Evolutionary conservation across 352 stramenopile genomes (phyloP).

Genomic region (Globisporangium apiculatum): DNA sequence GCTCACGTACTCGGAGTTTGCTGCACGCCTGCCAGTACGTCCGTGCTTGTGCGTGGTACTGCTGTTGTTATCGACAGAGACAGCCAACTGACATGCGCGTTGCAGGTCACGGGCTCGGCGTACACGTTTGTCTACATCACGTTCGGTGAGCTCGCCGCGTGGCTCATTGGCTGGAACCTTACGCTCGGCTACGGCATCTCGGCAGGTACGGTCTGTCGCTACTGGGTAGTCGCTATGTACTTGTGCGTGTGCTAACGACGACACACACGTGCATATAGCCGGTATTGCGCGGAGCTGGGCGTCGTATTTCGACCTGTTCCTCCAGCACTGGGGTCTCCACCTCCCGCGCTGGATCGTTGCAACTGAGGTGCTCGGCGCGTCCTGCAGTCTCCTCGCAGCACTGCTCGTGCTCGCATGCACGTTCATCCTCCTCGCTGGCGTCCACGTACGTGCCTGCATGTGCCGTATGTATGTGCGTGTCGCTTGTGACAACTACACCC

Average conservation of each 20-base stretch:
- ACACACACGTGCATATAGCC: slow-evolving; percentile 19
- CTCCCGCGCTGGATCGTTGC: slow-evolving; percentile 63
- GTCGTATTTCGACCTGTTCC: slow-evolving; percentile 77
- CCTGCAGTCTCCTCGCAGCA: slow-evolving; percentile 71
- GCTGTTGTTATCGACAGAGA: too few species aligned
- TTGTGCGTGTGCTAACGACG: not conserved
- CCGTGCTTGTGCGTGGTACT: not conserved
- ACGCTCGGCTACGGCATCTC: slow-evolving; percentile 92
- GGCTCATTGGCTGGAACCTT: slow-evolving; percentile 91
- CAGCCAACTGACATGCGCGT: not conserved
- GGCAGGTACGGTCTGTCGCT: slow-evolving; percentile 32
- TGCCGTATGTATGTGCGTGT: slow-evolving; percentile 1
- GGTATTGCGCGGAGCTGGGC: slow-evolving; percentile 89
- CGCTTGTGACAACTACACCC: not conserved
- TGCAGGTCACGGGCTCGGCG: slow-evolving; percentile 77
- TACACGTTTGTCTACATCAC: slow-evolving; percentile 90
- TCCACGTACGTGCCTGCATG: slow-evolving; percentile 46
- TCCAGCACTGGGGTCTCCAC: slow-evolving; percentile 62
- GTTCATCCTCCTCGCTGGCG: slow-evolving; percentile 75
- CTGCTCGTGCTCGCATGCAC: slow-evolving; percentile 81
- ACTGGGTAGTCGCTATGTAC: not conserved
- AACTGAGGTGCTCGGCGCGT: slow-evolving; percentile 40
- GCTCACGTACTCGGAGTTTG: slow-evolving; percentile 89
- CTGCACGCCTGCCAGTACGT: slow-evolving; percentile 71
- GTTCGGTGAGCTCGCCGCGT: slow-evolving; percentile 84